phyloP scores from a whole-genome alignment of 371 early-diverging fungal genomes.

The Mortierella sp. region DNA sequence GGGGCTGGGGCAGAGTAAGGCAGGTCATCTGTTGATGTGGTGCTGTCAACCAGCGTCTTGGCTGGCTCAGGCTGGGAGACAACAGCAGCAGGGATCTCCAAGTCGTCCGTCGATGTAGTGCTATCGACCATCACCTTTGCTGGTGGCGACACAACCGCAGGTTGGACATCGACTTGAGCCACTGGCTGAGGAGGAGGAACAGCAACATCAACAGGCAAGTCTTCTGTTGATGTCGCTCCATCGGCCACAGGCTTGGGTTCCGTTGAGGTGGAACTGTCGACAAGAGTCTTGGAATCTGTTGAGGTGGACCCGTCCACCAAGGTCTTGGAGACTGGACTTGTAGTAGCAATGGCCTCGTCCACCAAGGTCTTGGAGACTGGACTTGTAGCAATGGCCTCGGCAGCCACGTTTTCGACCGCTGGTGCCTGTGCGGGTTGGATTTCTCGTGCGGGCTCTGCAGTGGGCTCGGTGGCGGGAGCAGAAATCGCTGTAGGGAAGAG shows the following conservation, averaged over 20 bases:
- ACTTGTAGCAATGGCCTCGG: slow-evolving; percentile 12
- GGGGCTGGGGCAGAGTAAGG: slow-evolving; percentile 3
- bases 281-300: not conserved
- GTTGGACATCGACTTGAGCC: no score
- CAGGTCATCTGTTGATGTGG: slow-evolving; percentile 21
- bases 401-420: not conserved
- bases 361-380: slow-evolving; percentile 1
- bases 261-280: not conserved
- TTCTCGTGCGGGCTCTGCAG: not conserved
- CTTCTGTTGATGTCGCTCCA: slow-evolving; percentile 5
- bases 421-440: not conserved
- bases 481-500: slow-evolving; percentile 9
- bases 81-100: not conserved
- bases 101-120: slow-evolving; percentile 1
- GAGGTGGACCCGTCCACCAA: slow-evolving; percentile 9
- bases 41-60: slow-evolving; percentile 11
- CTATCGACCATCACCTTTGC: slow-evolving; percentile 6
- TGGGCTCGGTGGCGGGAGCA: slow-evolving; percentile 2
- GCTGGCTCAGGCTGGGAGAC: slow-evolving; percentile 1
- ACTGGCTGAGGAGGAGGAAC: no score
- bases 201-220: not conserved
- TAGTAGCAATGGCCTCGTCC: not conserved
- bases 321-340: not conserved
- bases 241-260: slow-evolving; percentile 6
- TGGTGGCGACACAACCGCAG: no score